phyloP scores from a whole-genome alignment of 192 early-diverging fungal genomes.

The Phlyctochytrium planicorne region DNA sequence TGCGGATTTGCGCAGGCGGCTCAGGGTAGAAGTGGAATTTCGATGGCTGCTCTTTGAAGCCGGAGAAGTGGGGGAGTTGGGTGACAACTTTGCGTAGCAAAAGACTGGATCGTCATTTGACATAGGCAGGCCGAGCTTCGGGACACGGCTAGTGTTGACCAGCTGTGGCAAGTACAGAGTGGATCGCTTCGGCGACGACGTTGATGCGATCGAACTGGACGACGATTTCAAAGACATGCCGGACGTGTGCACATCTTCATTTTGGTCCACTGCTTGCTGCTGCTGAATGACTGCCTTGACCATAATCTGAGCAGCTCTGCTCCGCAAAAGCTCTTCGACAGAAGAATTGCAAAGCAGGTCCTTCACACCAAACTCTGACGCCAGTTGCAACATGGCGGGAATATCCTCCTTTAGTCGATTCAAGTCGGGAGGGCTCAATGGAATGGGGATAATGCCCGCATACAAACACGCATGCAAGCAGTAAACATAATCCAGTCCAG shows the following conservation, averaged over 20 bases:
- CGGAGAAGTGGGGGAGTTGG: not conserved
- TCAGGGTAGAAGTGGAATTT: not conserved
- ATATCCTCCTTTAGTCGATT: conserved; percentile 68
- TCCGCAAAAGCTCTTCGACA: conserved; percentile 67
- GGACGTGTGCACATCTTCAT: not conserved
- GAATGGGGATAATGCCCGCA: conserved; percentile 72
- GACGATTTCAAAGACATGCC: not conserved
- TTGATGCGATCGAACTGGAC: not conserved
- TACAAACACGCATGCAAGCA: conserved; percentile 78
- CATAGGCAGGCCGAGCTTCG: conserved; percentile 61
- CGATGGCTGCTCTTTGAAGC: not conserved
- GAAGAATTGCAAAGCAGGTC: conserved; percentile 61
- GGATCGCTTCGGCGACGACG: not conserved
- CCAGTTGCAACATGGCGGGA: conserved; percentile 57
- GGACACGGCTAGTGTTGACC: conserved; percentile 63
- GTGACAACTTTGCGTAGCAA: not conserved
- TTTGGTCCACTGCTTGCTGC: conserved; percentile 1
- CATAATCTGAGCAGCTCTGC: conserved; percentile 52
- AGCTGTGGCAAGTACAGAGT: conserved; percentile 47
- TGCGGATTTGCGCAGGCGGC: not conserved
- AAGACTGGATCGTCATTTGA: conserved; percentile 47
- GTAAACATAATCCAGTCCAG: conserved; percentile 67
- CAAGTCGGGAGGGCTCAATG: conserved; percentile 67
- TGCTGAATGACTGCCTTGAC: conserved; percentile 46
- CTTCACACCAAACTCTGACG: conserved; percentile 60